A percentile compares a stretch with the other conserved stretches of the same genome.
These are phyloP conservation scores for Trematosphaeria pertusa DNA, from an alignment of 2,329 filamentous ascomycete species.

Conservation along the genomic window DNA sequence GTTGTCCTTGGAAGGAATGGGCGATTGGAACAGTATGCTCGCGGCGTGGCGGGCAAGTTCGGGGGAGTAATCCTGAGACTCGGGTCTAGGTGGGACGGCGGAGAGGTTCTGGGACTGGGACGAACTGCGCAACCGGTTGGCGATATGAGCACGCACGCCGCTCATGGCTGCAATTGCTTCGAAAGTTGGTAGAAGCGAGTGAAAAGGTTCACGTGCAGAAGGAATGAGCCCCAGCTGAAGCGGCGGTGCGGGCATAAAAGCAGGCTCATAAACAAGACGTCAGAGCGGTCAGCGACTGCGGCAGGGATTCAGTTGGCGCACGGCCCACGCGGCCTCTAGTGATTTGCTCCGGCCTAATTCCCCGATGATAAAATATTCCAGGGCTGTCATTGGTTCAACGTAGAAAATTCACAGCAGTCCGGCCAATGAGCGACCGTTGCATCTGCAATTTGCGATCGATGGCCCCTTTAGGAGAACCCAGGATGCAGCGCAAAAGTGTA, in stretches of 20 bases:
- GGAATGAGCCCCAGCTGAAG: slow-evolving; percentile 6
- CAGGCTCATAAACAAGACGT: background rate
- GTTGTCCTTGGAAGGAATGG: slow-evolving; percentile 57
- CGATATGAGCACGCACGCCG: slow-evolving; percentile 47
- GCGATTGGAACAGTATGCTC: slow-evolving; percentile 62
- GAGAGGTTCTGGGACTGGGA: too few relatives aligned
- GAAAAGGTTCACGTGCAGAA: slow-evolving; percentile 1
- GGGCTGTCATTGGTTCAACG: background rate
- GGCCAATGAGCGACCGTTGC: too few relatives aligned
- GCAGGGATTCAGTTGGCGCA: background rate
- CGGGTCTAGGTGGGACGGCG: slow-evolving; percentile 54
- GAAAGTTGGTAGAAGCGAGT: slow-evolving; percentile 1
- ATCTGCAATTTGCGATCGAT: too few relatives aligned
- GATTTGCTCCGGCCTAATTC: slow-evolving; percentile 8
- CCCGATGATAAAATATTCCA: background rate
- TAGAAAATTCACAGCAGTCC: too few relatives aligned
- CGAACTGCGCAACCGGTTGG: slow-evolving; percentile 48
- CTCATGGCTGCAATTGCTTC: slow-evolving; percentile 33
- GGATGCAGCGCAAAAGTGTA: too few relatives aligned
- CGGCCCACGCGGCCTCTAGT: slow-evolving; percentile 19
- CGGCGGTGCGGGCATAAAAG: slow-evolving; percentile 5
- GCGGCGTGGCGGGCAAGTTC: slow-evolving; percentile 58
- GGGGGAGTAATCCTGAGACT: slow-evolving; percentile 56
- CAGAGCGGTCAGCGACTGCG: background rate
- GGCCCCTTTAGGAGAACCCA: too few relatives aligned